phyloP scores from a whole-genome alignment of 352 stramenopile species.

The Phytophthora pini region DNA sequence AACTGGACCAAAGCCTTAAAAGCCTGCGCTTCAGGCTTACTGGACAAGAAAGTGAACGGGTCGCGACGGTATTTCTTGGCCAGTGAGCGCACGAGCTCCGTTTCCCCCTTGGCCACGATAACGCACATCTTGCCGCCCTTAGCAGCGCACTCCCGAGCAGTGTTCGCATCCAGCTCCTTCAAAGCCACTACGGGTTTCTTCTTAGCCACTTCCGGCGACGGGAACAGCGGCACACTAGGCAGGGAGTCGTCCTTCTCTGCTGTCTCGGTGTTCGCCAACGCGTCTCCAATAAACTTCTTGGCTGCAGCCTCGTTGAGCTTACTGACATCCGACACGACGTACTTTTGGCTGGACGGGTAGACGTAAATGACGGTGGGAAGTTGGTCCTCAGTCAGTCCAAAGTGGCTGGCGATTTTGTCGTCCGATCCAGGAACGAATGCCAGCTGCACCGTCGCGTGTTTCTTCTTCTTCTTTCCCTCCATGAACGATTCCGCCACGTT shows the following conservation, averaged over 20 bases:
- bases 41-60: conserved; percentile 67
- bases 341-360: conserved; percentile 54
- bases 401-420: conserved; percentile 71
- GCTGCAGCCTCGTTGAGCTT: conserved; percentile 55
- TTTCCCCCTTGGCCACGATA: conserved; percentile 55
- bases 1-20: conserved; percentile 54
- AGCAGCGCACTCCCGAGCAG: conserved; percentile 46
- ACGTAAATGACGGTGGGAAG: conserved; percentile 73
- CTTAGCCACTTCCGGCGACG: conserved; percentile 70
- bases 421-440: conserved; percentile 70
- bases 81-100: conserved; percentile 50
- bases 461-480: conserved; percentile 69
- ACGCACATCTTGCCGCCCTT: conserved; percentile 82
- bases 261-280: conserved; percentile 39
- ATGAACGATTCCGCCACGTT: conserved; percentile 66
- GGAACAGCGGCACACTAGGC: conserved; percentile 60
- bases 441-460: conserved; percentile 55
- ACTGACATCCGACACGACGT: conserved; percentile 37
- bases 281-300: conserved; percentile 65
- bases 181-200: conserved; percentile 70
- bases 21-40: conserved; percentile 34
- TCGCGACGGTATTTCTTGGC: conserved; percentile 85
- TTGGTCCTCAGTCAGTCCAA: conserved; percentile 59
- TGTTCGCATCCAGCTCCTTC: conserved; percentile 42
- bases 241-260: conserved; percentile 42